Base-by-base conservation (phyloP, 83 land plant genomes). In the Larix sibirica region DNA sequence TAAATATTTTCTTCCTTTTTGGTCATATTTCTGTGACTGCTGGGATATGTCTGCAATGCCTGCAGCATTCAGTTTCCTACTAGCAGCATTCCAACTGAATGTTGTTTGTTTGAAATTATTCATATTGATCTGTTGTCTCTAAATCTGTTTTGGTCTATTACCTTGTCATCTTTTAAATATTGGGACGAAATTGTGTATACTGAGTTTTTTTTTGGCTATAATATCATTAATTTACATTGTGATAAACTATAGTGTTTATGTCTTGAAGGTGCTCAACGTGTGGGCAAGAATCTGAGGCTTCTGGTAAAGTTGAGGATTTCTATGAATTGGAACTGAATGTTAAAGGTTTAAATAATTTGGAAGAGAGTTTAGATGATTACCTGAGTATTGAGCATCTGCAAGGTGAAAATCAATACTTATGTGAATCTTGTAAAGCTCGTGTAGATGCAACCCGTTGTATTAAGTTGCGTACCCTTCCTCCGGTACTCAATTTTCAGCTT, bases 301-400 rank as follows among this genome's bases (percentile, higher is more conserved):
- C 99, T 23, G 87, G 90, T 58, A 90, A 96, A 44, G 83, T 93
- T 81, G 99, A 93, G 64, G 99, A 97, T 64, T 97, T 97, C 74
- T 97, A 97, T 89, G 98, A 92, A 80, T 88, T 97, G 78, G 99
- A 96, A 84, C 83, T 97, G 81, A 97, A 97, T 84, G 93, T 97
- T 8, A 96, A 93, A 63, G 97, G 95, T 40, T 89, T 97, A 54
- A 86, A 93, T 64, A 89, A 85, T 85, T 76, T 97, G 73, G 90
- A 94, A 76, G 96, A 96, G 80, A 96, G 98, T 81, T 86, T 97
- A 81, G 87, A 96, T 88, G 97, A 97, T 81, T 97, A 96, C 81
- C 86, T 97, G 23, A 96, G 92, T 66, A 85, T 90, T 66, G 99
- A 97, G 77, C 90, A 88, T 56, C 86, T 97, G 81, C 84, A 87